Evolutionary conservation across 1,139 yeast genomes (phyloP), one percentile per base, ranked within the genome.

Genomic region (Yamadazyma membranifaciens): DNA sequence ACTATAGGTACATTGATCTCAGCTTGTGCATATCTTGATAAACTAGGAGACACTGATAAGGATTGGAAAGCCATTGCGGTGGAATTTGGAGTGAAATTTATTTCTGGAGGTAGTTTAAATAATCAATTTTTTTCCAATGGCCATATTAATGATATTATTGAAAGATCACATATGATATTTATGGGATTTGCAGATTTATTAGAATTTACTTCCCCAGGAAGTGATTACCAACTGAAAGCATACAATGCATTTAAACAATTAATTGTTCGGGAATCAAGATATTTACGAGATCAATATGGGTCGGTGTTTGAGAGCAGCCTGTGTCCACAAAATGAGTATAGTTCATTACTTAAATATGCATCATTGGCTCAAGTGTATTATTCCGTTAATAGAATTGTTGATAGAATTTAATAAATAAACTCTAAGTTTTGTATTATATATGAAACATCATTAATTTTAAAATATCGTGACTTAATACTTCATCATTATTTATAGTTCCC

Each of bases 1-100:
- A 65, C 73, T 2, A 60, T 64, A 9, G 73, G 73, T 1, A 50
- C 52, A 12, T 60, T 65, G n/a, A 52, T 67, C 37, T 62, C 68
- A 9, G 51, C 67, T 2, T 55, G 63, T 41, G 58, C 67, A 1
- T 58, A 57, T 39, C 49, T 67, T 38, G 43, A 45, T 33, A 47
- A 51, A 31, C n/a, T 39, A 16, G 51, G 49, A 2, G 50, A 49
- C 26, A 16, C 27, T 10, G 46, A 39, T 16, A 43, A 38, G 16
- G 44, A 49, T 16, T 57, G 56, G 56, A 47, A 50, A 35, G 43
- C 52, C 10, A 47, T 46, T 17, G 57, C 53, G 1, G 46, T 57
- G 2, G 56, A 53, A 31, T 47, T 50, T 32, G 57, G 54, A 2
- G 47, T 47, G 9, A 44, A 45, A 20, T 34, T 52, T 10, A 45